Base-by-base conservation (phyloP, 2,329 filamentous ascomycete genomes). In the Pseudonectria buxi region DNA sequence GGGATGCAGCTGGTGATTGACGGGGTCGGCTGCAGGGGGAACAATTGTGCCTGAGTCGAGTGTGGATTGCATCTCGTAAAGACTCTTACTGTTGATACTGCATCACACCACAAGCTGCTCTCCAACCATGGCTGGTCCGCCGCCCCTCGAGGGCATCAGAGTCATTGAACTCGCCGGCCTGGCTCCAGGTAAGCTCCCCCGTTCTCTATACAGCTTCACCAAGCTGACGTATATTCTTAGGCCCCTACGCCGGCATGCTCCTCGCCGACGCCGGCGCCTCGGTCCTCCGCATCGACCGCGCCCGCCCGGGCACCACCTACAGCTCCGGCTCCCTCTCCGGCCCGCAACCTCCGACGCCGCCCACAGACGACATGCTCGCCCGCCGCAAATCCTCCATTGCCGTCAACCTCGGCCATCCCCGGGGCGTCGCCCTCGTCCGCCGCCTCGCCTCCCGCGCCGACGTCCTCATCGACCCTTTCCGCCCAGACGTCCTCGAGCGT, bases 401-500 rank as follows among this genome's bases (percentile, higher is more conserved):
- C 26, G 71, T 95, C 3, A 76, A 95, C 63, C 73, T 95, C 34
- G 94, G 92, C 55, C 72, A 75, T 1, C 47, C 73, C 0, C 49
- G 61, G 1, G 88, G 86, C 6, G 57, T 79, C 10, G 69, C 70
- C 1, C 67, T 95, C 6, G 61, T 95, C 35, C 79, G 78, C 41
- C 65, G 71, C 3, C 69, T 95, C 1, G 25, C 61, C 65, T 12
- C 78, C 37, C 84, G 90, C 56, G 68, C 92, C 26, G 90, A 96
- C 61, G 70, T 95, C 25, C 61, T 96, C 18, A 92, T 96, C 58
- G 92, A 96, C 59, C 90, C 92, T 0, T 96, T 88, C 68, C 84
- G 90, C 0, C 90, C 90, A 0, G 87, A 88, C 25, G 86, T 95
- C 1, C 74, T 96, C 3, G 90, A 96, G 63, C 84, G 82, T 33